Percentiles rank a stretch among this genome's conserved stretches.
Evolutionary conservation across 2,329 filamentous ascomycete species (phyloP).

Genomic region (Drechslerella coelobrocha): DNA sequence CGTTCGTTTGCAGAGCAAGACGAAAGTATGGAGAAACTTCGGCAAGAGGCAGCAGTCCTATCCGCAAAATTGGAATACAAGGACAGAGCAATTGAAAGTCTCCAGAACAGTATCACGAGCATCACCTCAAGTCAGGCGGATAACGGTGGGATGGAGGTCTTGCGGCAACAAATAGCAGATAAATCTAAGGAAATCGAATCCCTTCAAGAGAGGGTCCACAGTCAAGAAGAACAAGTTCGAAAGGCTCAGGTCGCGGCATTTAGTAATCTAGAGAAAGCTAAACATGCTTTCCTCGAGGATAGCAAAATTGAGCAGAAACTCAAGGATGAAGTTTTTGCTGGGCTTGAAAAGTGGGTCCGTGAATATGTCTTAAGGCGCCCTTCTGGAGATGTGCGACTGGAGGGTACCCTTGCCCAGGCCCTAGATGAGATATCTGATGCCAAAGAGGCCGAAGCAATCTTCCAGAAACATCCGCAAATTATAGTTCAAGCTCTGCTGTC

Average conservation of each 20-base stretch:
- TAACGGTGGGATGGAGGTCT: background rate
- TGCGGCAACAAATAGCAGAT: conserved; percentile 2
- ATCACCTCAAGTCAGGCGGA: background rate
- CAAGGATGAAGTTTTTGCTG: background rate
- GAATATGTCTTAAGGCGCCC: background rate
- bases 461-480: conserved; percentile 6
- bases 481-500: conserved; percentile 7
- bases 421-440: background rate
- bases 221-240: conserved; percentile 15
- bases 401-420: background rate
- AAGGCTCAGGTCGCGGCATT: conserved; percentile 14
- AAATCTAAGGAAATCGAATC: conserved; percentile 1
- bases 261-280: background rate
- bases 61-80: background rate
- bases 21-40: background rate
- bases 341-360: conserved; percentile 1
- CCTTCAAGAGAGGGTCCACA: background rate
- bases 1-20: background rate
- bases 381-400: background rate
- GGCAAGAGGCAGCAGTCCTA: conserved; percentile 3
- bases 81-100: background rate
- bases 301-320: conserved; percentile 9
- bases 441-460: background rate
- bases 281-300: conserved; percentile 13
- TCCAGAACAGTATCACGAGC: background rate